Evolutionary conservation across 768 basidiomycete species (phyloP), one percentile per base, ranked within the genome.

Genomic region (Suillus decipiens): DNA sequence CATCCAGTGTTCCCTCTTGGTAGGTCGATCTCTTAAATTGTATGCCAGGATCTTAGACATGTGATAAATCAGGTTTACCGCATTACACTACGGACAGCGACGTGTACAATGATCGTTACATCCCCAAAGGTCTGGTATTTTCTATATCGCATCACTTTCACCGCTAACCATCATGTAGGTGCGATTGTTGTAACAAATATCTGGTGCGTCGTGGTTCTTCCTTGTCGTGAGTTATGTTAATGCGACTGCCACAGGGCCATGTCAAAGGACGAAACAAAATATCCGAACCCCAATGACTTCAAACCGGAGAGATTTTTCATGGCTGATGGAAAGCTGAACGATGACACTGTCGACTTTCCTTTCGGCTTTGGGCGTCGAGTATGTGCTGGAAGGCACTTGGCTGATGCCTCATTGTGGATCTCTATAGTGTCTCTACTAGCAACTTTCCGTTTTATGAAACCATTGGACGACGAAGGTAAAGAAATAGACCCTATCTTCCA

Each of bases 1-100:
- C 71, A 76, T 50, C 73, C 73, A 6, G 75, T 74, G 10, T 71
- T 76, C 63, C 73, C 73, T 5, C 60, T 74, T 60, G 75, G 73
- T 67, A 57, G 61, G 69, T 59, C 50, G 37, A 54, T 34, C 17
- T 31, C 6, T 24, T 43, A 37, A n/a, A 39, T 36, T n/a, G 7
- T 15, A 39, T 53, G 10, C 36, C 42, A 28, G 45, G 39, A 22
- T 19, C 11, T 47, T 39, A 60, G 8, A 50, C 12, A 53, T 24
- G 22, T 56, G 14, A 10, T 17, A 24, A 24, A 41, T 45, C 61
- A 76, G 73, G 75, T 22, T 24, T 74, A 33, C 75, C 73, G 0
- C 73, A 74, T 62, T 69, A 65, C 54, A 75, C 75, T 7, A 65
- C 60, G 12, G 61, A 64, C 50, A 67, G 58, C 15, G 73, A 74